These are phyloP conservation scores for Aureobasidium sp. DNA, from an alignment of 2,329 filamentous ascomycete genomes.

Conservation along the genomic window DNA sequence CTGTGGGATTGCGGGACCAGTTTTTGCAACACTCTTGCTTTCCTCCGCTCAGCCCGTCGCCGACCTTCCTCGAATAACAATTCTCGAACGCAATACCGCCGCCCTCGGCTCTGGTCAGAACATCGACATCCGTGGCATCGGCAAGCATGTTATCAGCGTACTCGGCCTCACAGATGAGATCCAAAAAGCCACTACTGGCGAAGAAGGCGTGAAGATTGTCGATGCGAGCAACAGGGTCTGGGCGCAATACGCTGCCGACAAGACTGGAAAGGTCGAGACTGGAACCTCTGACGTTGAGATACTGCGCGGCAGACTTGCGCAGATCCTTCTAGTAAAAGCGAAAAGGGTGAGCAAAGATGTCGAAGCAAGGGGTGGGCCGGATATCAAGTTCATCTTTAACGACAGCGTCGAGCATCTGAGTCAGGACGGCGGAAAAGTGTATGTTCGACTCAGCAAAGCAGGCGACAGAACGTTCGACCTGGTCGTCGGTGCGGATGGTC, in stretches of 20 bases:
- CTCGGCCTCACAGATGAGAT: conserved; percentile 32
- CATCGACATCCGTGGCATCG: conserved; percentile 36
- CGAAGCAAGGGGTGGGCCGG: conserved; percentile 16
- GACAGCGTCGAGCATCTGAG: conserved; percentile 19
- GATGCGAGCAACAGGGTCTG: conserved; percentile 2
- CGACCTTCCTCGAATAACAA: conserved; percentile 28
- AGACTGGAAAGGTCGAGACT: conserved; percentile 14
- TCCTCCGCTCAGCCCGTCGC: conserved; percentile 21
- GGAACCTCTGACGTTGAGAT: conserved; percentile 45
- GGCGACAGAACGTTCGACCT: conserved; percentile 19
- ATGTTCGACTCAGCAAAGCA: conserved; percentile 20
- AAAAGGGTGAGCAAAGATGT: conserved; percentile 18
- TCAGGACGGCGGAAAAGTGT: conserved; percentile 19
- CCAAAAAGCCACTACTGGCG: conserved; percentile 27
- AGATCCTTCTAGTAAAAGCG: conserved; percentile 30
- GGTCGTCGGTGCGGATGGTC: conserved; percentile 26
- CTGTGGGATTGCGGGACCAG: conserved; percentile 31
- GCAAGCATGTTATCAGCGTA: conserved; percentile 31
- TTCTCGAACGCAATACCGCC: conserved; percentile 34
- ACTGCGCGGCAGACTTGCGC: conserved; percentile 44
- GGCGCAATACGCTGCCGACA: conserved; percentile 17
- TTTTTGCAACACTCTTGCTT: conserved; percentile 29
- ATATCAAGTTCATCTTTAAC: conserved; percentile 23
- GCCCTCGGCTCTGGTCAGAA: conserved; percentile 35
- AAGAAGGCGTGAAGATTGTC: conserved; percentile 34